Base-by-base conservation (phyloP, 768 basidiomycete species). In the Tricholoma terreum region DNA sequence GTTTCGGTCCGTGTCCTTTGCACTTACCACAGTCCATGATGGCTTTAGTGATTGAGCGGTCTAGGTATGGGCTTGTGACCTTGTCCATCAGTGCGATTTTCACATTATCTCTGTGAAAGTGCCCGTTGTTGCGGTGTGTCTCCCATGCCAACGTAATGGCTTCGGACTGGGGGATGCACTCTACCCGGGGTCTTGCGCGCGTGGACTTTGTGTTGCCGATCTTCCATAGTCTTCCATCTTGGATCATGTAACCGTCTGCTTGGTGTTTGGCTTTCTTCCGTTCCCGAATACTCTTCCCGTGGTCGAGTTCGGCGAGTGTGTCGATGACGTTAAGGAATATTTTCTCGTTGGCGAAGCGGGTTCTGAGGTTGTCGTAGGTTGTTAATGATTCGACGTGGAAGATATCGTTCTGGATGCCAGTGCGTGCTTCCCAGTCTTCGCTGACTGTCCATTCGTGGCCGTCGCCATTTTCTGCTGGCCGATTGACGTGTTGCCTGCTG, bases 381-480 rank as follows among this genome's bases (percentile, higher is more conserved):
- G 30, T 14, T 48, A 17, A 24, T 15, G 11, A 31, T 9, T 22
- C 33, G 27, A 63, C 50, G 4, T 11, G 8, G 53, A 63, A 63
- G 0, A 56, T 50, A 19, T 71, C 63, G 6, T 70, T 52, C 1
- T 58, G 50, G 0, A 74, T 24, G 6, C 67, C 64, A 17, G 54
- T 54, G 5, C 14, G 0, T 12, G 19, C 27, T 48, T 64, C 69
- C 70, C 71, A 73, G 27, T 73, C 72, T 36, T 64, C 55, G 21
- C 55, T 57, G 1, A 76, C 71, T 5, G 49, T 54, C 67, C 68
- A 70, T 6, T 58, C 51, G 17, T 59, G 61, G 0, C 69, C 64
- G 24, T 70, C 65, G 0, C 59, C 61, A 10, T 53, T 30, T 0
- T 30, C 40, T 7, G 30, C 19, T 4, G 58, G 52, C 34, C 19